phyloP scores from a whole-genome alignment of 1,284 basidiomycete genomes.

The Melampsora larici-populina region DNA sequence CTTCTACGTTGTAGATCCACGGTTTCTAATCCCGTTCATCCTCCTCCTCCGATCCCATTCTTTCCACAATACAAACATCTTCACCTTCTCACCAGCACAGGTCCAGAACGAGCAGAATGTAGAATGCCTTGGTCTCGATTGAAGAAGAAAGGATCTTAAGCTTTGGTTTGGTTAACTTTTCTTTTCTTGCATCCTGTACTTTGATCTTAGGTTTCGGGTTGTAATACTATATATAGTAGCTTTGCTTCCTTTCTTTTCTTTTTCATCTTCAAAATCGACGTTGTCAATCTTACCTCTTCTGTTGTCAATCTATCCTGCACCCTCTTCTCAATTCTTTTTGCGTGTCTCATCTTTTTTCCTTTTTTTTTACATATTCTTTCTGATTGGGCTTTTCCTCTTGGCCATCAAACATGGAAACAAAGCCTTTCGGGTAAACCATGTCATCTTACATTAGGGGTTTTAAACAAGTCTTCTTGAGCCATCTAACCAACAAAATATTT shows the following conservation, averaged over 20 bases:
- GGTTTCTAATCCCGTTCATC: constrained; percentile 40
- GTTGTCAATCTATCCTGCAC: background rate
- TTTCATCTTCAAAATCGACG: too few species aligned
- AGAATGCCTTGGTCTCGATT: constrained; percentile 24
- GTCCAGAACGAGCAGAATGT: constrained; percentile 39
- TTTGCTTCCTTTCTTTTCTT: too few species aligned
- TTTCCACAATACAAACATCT: constrained; percentile 33
- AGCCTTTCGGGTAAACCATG: too few species aligned
- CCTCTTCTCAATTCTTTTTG: background rate
- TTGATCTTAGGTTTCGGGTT: background rate
- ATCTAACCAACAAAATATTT: too few species aligned
- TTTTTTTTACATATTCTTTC: background rate
- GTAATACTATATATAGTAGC: background rate
- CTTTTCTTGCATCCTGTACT: background rate
- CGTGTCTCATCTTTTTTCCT: background rate
- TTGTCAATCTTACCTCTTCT: background rate
- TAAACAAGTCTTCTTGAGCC: too few species aligned
- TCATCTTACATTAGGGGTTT: too few species aligned
- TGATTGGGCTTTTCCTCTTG: background rate
- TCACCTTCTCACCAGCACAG: constrained; percentile 17
- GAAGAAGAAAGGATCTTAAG: background rate
- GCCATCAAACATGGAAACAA: background rate
- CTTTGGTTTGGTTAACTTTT: background rate
- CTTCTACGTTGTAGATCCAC: constrained; percentile 19
- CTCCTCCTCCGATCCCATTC: constrained; percentile 31